Evolutionary conservation across 148 eudicot genomes (phyloP), one percentile per base, ranked within the genome.

Genomic region (Fagopyrum homotropicum): DNA sequence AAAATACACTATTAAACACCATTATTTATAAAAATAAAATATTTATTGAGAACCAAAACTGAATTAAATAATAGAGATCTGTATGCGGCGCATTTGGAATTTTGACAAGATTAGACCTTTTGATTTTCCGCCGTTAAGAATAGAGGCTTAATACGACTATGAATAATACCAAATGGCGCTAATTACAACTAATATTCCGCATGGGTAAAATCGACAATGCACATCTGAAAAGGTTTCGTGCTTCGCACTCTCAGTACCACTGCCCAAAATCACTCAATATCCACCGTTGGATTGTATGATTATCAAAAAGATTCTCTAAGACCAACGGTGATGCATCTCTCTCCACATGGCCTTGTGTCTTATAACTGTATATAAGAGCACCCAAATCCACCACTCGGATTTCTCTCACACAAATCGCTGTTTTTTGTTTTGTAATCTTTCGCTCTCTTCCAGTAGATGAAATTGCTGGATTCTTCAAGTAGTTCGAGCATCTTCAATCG

Each of bases 401-500:
- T 49, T 72, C 74, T 72, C 73, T 70, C 74, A 9, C 74, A 66
- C 71, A 66, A 40, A 66, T 72, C 74, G 16, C 74, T 11, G 35
- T 46, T 26, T 26, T 35, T 35, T 47, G 35, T 72, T 49, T 35
- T 9, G 52, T 17, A 45, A 9, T 5, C 8, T 15, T 14, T 72
- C 51, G 51, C 74, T 72, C 74, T 72, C 43, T 72, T 72, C 55
- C 40, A 46, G 16, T 46, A 8, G 55, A 72, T 72, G 55, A 72
- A 72, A 49, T 49, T 40, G 74, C 45, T 17, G 16, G 74, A 1
- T 26, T 72, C 74, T 47, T 72, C 74, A 46, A 45, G 7, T 17
- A 6, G 30, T 46, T 46, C 55, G 54, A 72, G 74, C 74, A 45
- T 72, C 74, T 46, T n/a, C 22, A 52, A 40, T 72, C 74, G 55